Conservation (phyloP, 371 early-diverging fungal genomes). For the Mortierella sp. region DNA sequence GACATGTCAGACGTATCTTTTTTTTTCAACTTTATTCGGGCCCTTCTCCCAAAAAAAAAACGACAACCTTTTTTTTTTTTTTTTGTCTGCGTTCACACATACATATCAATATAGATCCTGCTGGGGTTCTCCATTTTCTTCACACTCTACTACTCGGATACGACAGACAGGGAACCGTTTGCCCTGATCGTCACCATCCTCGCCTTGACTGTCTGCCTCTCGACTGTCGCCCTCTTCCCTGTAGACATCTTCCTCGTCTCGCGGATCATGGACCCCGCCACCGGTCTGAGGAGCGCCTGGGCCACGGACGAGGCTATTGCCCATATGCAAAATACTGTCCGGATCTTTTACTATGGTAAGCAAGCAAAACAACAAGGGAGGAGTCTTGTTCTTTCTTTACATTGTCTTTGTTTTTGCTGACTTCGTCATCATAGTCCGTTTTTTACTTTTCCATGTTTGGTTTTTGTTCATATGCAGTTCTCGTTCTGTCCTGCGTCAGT, state of each 20-base stretch:
- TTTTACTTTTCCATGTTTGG: neutral
- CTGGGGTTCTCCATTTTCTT: constrained; percentile 65
- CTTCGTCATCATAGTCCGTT: neutral
- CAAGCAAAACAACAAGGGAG: neutral
- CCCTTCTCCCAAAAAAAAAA: neutral
- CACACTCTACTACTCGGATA: constrained; percentile 70
- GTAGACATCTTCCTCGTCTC: constrained; percentile 81
- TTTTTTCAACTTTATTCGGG: neutral
- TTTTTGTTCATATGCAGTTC: neutral
- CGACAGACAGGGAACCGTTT: constrained; percentile 68
- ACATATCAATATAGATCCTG: constrained; percentile 52
- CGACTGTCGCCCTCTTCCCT: constrained; percentile 70
- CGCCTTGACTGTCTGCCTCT: constrained; percentile 67
- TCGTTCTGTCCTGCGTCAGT: constrained; percentile 8
- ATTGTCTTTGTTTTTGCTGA: neutral
- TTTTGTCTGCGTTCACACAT: too few species aligned
- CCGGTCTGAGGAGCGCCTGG: constrained; percentile 75
- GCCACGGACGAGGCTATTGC: constrained; percentile 69
- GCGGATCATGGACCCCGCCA: constrained; percentile 66
- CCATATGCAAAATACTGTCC: constrained; percentile 61
- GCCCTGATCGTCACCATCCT: constrained; percentile 67
- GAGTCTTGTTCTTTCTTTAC: constrained; percentile 18
- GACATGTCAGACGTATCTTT: constrained; percentile 2
- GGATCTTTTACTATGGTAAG: constrained; percentile 70
- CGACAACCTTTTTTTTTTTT: neutral